Evolutionary conservation across 2,329 filamentous ascomycete genomes (phyloP).

Genomic region (Nigrospora oryzae): DNA sequence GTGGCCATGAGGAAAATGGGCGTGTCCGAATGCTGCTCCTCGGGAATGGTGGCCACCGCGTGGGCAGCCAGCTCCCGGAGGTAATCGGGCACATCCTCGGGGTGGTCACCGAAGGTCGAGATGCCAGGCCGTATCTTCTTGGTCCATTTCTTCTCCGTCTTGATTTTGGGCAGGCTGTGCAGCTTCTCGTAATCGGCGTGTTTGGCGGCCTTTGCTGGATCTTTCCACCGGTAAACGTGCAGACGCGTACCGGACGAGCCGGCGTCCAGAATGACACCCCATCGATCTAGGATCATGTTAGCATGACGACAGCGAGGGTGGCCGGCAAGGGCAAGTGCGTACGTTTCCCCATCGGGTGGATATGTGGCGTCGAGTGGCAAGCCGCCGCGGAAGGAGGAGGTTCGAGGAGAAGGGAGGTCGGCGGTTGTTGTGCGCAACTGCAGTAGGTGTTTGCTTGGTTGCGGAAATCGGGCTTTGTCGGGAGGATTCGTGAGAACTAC

Average conservation of each 20-base stretch:
- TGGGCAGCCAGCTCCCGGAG: slow-evolving; percentile 73
- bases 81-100: slow-evolving; percentile 74
- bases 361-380: no score
- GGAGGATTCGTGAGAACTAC: no score
- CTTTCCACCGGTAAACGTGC: slow-evolving; percentile 91
- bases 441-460: no score
- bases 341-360: no score
- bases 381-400: no score
- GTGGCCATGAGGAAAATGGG: slow-evolving; percentile 94
- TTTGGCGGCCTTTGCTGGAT: slow-evolving; percentile 58
- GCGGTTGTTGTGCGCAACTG: no score
- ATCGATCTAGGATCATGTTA: slow-evolving; percentile 42
- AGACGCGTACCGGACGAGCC: slow-evolving; percentile 94
- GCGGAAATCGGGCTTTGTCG: no score
- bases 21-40: slow-evolving; percentile 69
- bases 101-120: slow-evolving; percentile 77
- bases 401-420: no score
- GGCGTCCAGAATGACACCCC: slow-evolving; percentile 94
- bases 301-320: no score
- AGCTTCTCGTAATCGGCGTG: slow-evolving; percentile 52
- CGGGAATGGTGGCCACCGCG: slow-evolving; percentile 70
- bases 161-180: slow-evolving; percentile 66
- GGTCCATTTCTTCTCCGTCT: slow-evolving; percentile 79
- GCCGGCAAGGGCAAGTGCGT: no score
- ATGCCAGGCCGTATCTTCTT: slow-evolving; percentile 93